These are phyloP conservation scores for Chlorella sp. DNA, from an alignment of 139 green algal genomes.

Conservation along the genomic window DNA sequence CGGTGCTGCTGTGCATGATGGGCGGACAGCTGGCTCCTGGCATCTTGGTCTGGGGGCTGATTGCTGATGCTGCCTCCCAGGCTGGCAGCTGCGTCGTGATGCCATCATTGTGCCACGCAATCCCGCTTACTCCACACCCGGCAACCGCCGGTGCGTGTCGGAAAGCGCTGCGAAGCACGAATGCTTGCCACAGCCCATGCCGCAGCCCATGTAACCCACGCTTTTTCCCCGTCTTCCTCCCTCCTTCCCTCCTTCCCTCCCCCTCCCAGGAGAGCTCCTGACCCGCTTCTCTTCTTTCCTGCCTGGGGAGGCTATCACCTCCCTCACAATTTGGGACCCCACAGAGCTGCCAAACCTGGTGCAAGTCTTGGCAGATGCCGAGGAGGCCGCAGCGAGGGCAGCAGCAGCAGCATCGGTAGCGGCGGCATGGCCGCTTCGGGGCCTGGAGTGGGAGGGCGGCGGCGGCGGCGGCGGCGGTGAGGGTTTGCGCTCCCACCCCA, in stretches of 20 bases:
- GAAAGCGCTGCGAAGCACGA: too few relatives aligned
- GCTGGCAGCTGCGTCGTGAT: neutral
- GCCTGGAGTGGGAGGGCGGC: neutral
- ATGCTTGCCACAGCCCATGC: neutral
- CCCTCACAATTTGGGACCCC: slow-evolving; percentile 11
- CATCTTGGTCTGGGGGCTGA: neutral
- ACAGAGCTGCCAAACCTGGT: neutral
- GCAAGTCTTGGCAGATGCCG: neutral
- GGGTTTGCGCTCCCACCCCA: slow-evolving; percentile 19
- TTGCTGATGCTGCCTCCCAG: neutral
- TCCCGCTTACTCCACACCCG: too few relatives aligned
- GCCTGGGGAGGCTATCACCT: slow-evolving; percentile 7
- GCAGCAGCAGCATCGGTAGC: neutral
- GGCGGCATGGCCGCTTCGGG: neutral
- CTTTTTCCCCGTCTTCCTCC: neutral
- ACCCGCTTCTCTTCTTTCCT: neutral
- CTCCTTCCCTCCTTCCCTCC: neutral
- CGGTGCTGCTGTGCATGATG: neutral
- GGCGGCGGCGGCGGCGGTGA: neutral
- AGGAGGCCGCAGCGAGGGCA: neutral
- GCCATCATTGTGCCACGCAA: too few relatives aligned
- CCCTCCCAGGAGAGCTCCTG: neutral
- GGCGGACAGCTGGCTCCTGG: neutral
- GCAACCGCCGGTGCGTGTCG: too few relatives aligned
- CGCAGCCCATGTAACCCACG: neutral